Base-by-base conservation (phyloP, 1,284 basidiomycete genomes). In the Puccinia novopanici region DNA sequence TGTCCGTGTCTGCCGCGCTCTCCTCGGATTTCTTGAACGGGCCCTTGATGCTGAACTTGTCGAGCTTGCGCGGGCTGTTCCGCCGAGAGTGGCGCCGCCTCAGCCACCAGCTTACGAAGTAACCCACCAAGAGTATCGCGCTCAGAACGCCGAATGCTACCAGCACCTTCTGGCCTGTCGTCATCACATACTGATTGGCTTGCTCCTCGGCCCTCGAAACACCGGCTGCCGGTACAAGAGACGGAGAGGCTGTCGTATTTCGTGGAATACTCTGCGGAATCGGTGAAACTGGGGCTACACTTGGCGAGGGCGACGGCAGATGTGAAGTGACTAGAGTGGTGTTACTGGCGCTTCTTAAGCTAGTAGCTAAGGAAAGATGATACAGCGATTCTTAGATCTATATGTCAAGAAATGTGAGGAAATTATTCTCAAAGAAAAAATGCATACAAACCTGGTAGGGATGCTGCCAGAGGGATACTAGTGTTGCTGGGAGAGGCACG, bases 11-110 rank as follows among this genome's bases (percentile, higher is more conserved):
- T 24, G 27, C n/a, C 12, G 37, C 2, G 37, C 12, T 65, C 3
- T 40, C 52, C 27, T 74, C 57, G 6, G 48, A 68, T 37, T 77
- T 77, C 52, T 65, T 68, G 42, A 79, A 70, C n/a, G 52, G 76
- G 19, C 76, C 76, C 34, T 45, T 71, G 50, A 79, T 52, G 42
- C 45, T 71, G 50, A 79, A 24, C 45, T 79, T 79, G 27, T 79
- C 55, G 30, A 71, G 54, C 12, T 68, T 73, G 30, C 34, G 71
- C 2, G 30, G n/a, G 52, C 34, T 24, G 37, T 27, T 40, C 22
- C 13, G 37, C 54, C 30, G 50, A 12, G 12, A 6, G 12, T 34
- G 71, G 54, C 50, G 37, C 17, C 71, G 71, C 50, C 37, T 71
- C 24, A 27, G 68, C 48, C 24, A 71, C 68, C 68, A 71, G 34